Conservation (phyloP, 257 asterid genomes). For the Solanum bulbocastanum region DNA sequence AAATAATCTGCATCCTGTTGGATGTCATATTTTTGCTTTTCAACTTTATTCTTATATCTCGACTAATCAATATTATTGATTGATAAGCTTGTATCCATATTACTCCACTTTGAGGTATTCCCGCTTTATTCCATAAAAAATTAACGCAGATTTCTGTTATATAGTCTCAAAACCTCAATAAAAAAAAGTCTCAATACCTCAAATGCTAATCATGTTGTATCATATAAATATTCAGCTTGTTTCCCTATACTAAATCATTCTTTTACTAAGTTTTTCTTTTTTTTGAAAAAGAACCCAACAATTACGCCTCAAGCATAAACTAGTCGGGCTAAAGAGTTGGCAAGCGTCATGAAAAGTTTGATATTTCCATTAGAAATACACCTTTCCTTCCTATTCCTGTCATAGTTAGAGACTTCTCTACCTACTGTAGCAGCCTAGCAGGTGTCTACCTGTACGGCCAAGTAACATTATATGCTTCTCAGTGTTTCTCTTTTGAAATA, state of each 20-base stretch:
- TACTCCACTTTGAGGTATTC: background rate
- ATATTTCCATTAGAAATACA: background rate
- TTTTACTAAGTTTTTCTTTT: background rate
- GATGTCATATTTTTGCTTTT: background rate
- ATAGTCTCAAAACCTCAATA: background rate
- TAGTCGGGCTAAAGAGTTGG: background rate
- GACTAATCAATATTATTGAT: background rate
- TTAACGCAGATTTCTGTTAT: background rate
- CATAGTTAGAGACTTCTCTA: background rate
- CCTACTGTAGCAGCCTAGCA: background rate
- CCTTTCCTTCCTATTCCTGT: background rate
- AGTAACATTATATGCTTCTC: background rate
- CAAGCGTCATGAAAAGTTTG: background rate
- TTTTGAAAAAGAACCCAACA: background rate
- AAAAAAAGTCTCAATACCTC: background rate
- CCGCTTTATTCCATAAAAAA: background rate
- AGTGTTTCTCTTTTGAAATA: conserved; percentile 1
- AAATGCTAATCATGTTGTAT: background rate
- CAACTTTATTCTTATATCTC: background rate
- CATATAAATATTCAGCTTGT: background rate
- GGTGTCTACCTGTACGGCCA: background rate
- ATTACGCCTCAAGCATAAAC: background rate
- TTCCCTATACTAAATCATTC: background rate
- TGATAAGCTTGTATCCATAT: background rate
- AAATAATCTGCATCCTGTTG: background rate